Percentiles rank a stretch among this genome's conserved stretches.
These are phyloP conservation scores for Gossypium turneri DNA, from an alignment of 345 rosid genomes.

Conservation along the genomic window DNA sequence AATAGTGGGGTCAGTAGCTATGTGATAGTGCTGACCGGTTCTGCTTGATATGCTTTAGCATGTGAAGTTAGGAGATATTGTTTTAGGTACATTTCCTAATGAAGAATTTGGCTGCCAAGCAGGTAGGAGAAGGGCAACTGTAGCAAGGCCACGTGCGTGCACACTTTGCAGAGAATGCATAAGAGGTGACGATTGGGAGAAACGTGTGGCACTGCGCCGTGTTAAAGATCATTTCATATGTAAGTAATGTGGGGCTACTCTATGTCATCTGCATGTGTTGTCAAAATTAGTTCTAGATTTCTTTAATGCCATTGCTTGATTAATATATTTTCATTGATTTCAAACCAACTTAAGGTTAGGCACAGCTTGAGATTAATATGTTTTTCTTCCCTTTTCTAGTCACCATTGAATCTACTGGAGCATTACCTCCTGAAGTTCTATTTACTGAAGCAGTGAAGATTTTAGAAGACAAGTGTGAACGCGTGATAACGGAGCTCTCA, in stretches of 20 bases:
- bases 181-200: conserved; percentile 58
- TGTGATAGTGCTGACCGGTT: neutral
- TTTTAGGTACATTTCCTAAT: conserved; percentile 3
- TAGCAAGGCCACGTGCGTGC: conserved; percentile 73
- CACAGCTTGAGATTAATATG: neutral
- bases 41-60: neutral
- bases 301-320: neutral
- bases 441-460: conserved; percentile 91
- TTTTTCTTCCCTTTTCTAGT: conserved; percentile 37
- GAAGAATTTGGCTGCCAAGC: conserved; percentile 19
- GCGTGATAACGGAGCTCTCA: conserved; percentile 65
- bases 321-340: neutral
- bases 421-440: conserved; percentile 71
- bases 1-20: neutral
- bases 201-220: conserved; percentile 56
- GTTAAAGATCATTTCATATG: conserved; percentile 88
- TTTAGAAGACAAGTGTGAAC: conserved; percentile 77
- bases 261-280: neutral
- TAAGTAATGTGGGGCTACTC: conserved; percentile 31
- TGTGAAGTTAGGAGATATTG: neutral
- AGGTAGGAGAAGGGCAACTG: conserved; percentile 76
- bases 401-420: conserved; percentile 84
- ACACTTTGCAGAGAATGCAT: conserved; percentile 88
- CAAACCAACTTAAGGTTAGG: neutral
- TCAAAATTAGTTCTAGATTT: neutral